Evolutionary conservation across 306 rosid genomes (phyloP), one percentile per base, ranked within the genome.

Genomic region (Dalbergia cultrata): DNA sequence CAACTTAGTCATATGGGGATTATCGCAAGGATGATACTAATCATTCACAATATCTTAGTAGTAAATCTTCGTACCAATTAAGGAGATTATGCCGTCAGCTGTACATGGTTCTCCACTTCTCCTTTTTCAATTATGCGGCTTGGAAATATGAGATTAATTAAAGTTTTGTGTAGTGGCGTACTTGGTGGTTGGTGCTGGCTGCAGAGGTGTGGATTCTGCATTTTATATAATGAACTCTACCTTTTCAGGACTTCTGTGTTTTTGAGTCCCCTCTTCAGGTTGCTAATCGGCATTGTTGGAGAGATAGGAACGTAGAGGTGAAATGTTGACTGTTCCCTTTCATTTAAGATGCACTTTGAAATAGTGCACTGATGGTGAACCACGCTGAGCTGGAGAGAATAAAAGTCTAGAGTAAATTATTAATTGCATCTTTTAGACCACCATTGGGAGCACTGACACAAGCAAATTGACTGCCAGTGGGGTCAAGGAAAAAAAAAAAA

Each of bases 391-490:
- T 68, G 60, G 60, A 60, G 72, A 80, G 82, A 75, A 75, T 61
- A 79, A 61, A 58, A 84, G 47, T 61, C 64, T 70, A 43, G 49
- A 31, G 70, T 33, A 72, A 60, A 66, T 64, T 65, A 59, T 7
- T 9, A 41, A 19, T 14, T 50, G 69, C 52, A 64, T 75, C 82
- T 60, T 79, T 61, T 80, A 56, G 79, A 18, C 33, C 58, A 21
- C 76, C 47, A 50, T 52, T 22, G 34, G 68, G 45, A 73, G 75
- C 52, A 57, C 58, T 69, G 45, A 70, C 50, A 70, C 50, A 64
- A 49, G 72, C 67, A 73, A 73, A 62, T 83, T 67, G 70, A 45
- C 78, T 63, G 22, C 31, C 68, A 56, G 77, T 63, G 49, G 79
- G 76, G 83, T 63, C 89, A 78, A 60, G 22, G 5, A n/a, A 21